Conservation (phyloP, 1,284 basidiomycete genomes). For the Gomphus bonarii region DNA sequence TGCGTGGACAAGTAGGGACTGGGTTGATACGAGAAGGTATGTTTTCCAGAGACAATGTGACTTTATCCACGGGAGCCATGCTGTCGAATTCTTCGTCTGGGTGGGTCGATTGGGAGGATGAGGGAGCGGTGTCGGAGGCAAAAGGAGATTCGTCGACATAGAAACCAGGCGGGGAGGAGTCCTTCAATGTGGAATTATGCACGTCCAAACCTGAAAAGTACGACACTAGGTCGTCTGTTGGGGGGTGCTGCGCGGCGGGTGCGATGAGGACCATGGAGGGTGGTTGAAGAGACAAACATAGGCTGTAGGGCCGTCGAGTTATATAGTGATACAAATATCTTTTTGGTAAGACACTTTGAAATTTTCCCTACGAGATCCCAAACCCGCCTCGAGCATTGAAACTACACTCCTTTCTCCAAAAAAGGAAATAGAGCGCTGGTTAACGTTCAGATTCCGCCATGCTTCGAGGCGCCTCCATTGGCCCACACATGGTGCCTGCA, state of each 20-base stretch:
- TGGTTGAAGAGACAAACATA: background rate
- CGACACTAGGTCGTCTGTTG: background rate
- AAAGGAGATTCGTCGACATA: background rate
- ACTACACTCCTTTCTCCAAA: background rate
- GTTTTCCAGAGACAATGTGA: constrained; percentile 60
- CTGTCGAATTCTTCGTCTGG: background rate
- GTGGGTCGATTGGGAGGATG: background rate
- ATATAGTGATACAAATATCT: background rate
- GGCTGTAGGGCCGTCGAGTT: too few species aligned
- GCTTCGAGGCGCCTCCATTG: background rate
- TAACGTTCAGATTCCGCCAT: background rate
- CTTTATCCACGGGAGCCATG: constrained; percentile 20
- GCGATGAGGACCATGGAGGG: background rate
- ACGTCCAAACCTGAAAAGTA: background rate
- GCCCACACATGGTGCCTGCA: background rate
- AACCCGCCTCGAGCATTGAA: background rate
- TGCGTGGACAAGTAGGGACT: constrained; percentile 58
- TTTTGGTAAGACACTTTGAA: background rate
- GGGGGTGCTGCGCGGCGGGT: background rate
- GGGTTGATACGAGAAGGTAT: constrained; percentile 61
- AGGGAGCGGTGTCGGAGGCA: background rate
- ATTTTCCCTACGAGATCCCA: background rate
- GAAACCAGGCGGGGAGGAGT: background rate
- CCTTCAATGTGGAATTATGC: background rate
- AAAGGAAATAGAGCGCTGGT: background rate